A percentile compares a stretch with the other conserved stretches of the same genome.
Evolutionary conservation across 2,329 filamentous ascomycete genomes (phyloP).

Genomic region (Curvularia spicifera): DNA sequence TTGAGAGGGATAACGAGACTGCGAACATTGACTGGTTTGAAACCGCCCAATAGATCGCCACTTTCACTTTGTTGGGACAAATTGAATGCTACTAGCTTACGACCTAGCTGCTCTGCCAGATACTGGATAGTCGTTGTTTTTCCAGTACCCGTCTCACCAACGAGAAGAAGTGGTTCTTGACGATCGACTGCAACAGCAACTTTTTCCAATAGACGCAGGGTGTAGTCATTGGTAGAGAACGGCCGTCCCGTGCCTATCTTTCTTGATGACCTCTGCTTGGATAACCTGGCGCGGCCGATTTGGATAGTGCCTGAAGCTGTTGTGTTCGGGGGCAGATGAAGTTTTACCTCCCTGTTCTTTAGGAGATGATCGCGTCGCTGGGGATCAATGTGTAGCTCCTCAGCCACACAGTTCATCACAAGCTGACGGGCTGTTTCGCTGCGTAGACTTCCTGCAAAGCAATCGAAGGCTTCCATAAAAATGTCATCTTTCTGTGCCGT

Average conservation of each 20-base stretch:
- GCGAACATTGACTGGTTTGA: conserved; percentile 92
- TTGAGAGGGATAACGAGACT: conserved; percentile 87
- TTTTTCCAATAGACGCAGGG: conserved; percentile 83
- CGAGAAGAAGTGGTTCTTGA: conserved; percentile 87
- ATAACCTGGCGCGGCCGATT: conserved; percentile 54
- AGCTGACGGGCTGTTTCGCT: conserved; percentile 65
- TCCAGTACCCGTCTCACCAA: conserved; percentile 98
- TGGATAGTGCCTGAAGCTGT: conserved; percentile 37
- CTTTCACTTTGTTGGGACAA: conserved; percentile 97
- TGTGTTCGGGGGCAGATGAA: conserved; percentile 49
- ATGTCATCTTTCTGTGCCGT: conserved; percentile 80
- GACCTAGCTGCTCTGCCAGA: conserved; percentile 80
- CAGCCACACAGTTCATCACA: conserved; percentile 74
- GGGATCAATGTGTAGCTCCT: conserved; percentile 85
- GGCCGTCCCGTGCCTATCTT: conserved; percentile 53
- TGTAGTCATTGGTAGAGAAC: conserved; percentile 89
- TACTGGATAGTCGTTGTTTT: conserved; percentile 98
- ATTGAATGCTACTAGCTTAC: conserved; percentile 91
- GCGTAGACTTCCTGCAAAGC: conserved; percentile 83
- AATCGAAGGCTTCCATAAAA: conserved; percentile 92
- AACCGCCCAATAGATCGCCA: conserved; percentile 92
- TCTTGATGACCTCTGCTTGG: conserved; percentile 53
- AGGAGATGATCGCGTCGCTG: conserved; percentile 82
- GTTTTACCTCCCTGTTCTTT: conserved; percentile 71
- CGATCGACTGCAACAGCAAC: conserved; percentile 82